These are phyloP conservation scores for Knufia fluminis DNA, from an alignment of 2,329 filamentous ascomycete genomes.

Conservation along the genomic window DNA sequence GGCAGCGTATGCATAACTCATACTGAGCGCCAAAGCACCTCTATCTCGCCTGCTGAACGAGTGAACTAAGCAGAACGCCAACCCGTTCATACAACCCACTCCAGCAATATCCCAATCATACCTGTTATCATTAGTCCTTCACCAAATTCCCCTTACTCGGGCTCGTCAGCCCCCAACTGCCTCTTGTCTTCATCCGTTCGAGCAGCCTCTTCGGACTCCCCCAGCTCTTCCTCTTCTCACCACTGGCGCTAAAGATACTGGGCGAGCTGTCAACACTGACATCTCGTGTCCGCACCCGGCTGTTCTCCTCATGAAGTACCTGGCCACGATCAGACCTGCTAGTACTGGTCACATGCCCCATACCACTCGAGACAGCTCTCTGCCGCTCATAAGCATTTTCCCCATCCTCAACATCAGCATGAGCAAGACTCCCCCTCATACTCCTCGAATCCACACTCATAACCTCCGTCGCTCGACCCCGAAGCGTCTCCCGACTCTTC, in stretches of 20 bases:
- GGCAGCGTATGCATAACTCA: too few species aligned
- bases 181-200: not conserved
- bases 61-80: too few species aligned
- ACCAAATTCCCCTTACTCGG: too few species aligned
- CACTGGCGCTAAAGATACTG: not conserved
- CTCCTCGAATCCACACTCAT: not conserved
- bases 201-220: not conserved
- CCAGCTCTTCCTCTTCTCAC: not conserved
- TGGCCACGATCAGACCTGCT: too few species aligned
- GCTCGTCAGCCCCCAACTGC: not conserved
- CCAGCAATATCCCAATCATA: too few species aligned
- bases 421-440: not conserved
- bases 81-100: too few species aligned
- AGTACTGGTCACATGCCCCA: too few species aligned
- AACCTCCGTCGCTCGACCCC: not conserved
- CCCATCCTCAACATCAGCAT: too few species aligned
- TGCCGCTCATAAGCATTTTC: too few species aligned
- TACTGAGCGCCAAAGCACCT: too few species aligned
- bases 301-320: not conserved
- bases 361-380: not conserved
- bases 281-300: not conserved
- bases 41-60: too few species aligned
- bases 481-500: not conserved
- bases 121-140: too few species aligned
- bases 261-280: not conserved